Evolutionary conservation across 2,329 filamentous ascomycete species (phyloP).

Genomic region (Pseudophaeomoniella oleicola): DNA sequence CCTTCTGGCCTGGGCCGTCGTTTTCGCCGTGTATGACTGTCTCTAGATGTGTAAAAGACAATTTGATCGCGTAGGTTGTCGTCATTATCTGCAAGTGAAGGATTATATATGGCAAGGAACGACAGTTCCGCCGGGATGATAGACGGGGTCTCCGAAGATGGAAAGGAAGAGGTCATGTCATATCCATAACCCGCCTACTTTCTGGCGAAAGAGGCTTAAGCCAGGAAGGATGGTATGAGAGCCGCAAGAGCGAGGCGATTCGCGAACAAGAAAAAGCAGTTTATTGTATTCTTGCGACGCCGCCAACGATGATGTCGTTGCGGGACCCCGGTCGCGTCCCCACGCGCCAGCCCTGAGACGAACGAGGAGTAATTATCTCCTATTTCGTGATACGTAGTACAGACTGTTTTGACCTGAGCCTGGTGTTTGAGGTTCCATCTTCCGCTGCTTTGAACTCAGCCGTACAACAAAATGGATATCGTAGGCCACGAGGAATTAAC

Average conservation of each 20-base stretch:
- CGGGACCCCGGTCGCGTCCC: not conserved
- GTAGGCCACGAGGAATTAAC: not conserved
- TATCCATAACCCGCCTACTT: too few species aligned
- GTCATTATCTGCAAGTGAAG: slow-evolving; percentile 57
- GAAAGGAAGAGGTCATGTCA: not conserved
- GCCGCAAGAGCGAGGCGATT: too few species aligned
- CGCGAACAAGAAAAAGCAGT: too few species aligned
- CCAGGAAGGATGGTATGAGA: too few species aligned
- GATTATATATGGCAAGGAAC: slow-evolving; percentile 92
- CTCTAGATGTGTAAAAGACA: slow-evolving; percentile 70
- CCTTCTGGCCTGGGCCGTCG: slow-evolving; percentile 5
- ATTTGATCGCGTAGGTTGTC: slow-evolving; percentile 69
- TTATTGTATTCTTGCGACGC: too few species aligned
- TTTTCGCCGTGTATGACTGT: slow-evolving; percentile 13
- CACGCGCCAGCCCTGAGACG: not conserved
- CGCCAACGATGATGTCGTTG: not conserved
- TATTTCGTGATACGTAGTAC: too few species aligned
- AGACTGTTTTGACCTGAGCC: too few species aligned
- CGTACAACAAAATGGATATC: too few species aligned
- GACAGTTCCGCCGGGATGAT: slow-evolving; percentile 69
- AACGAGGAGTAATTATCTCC: too few species aligned
- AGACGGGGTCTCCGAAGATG: slow-evolving; percentile 1
- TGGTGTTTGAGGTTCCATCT: too few species aligned
- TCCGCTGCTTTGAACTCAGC: too few species aligned
- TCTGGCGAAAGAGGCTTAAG: too few species aligned